Conservation (phyloP, 768 basidiomycete species). For the Cyathus striatus region DNA sequence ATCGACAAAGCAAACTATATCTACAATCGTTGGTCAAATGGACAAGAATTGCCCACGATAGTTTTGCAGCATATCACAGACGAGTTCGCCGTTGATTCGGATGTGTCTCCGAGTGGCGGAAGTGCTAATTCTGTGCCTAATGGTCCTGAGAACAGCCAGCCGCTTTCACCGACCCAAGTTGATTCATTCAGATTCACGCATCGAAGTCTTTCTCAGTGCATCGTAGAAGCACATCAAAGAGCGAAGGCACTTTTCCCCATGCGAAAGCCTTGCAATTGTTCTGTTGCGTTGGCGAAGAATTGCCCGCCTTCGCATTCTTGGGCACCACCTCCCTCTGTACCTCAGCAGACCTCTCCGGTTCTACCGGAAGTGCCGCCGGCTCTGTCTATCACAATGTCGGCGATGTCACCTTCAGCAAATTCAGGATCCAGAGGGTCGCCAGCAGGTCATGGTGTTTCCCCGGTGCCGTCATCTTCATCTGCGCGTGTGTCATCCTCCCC, state of each 20-base stretch:
- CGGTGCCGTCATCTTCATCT: background rate
- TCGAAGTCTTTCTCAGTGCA: constrained; percentile 38
- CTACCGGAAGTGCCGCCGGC: constrained; percentile 25
- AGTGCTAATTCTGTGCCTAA: background rate
- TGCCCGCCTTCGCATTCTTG: constrained; percentile 42
- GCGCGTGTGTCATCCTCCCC: constrained; percentile 3
- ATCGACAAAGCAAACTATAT: constrained; percentile 46
- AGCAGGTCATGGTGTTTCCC: background rate
- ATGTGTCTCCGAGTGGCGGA: constrained; percentile 3
- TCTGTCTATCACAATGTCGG: constrained; percentile 3
- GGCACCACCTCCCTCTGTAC: constrained; percentile 33
- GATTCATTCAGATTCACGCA: constrained; percentile 39
- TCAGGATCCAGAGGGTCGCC: background rate
- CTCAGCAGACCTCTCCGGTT: constrained; percentile 25
- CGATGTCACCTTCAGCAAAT: background rate
- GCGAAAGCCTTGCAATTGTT: constrained; percentile 40
- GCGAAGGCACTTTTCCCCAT: constrained; percentile 36
- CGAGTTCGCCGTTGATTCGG: constrained; percentile 14
- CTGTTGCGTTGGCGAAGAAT: constrained; percentile 14
- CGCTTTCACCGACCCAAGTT: constrained; percentile 14
- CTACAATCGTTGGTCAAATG: constrained; percentile 40
- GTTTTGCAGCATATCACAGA: constrained; percentile 32
- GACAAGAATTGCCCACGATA: constrained; percentile 38
- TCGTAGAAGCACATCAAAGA: constrained; percentile 41
- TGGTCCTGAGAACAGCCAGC: constrained; percentile 7